Conservation (phyloP, 768 basidiomycete genomes). For the Lentinula detonsa region DNA sequence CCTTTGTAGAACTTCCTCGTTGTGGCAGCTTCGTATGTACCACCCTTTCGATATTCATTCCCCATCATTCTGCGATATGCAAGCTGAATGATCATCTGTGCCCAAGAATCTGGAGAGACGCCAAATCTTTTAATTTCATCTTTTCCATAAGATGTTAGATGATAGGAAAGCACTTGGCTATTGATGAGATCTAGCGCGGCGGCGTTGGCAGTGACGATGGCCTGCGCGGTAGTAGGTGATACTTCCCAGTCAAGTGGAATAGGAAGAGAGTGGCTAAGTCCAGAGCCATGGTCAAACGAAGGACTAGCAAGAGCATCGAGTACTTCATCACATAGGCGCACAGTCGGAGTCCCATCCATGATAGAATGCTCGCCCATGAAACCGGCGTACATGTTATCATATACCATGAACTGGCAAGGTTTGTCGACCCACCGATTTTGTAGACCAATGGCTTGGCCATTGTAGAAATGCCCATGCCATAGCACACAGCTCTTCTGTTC, state of each 20-base stretch:
- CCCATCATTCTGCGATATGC: slow-evolving; percentile 73
- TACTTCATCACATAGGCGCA: slow-evolving; percentile 65
- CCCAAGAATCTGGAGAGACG: slow-evolving; percentile 93
- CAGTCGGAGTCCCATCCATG: slow-evolving; percentile 87
- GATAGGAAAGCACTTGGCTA: slow-evolving; percentile 57
- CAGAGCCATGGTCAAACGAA: slow-evolving; percentile 56
- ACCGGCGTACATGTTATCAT: slow-evolving; percentile 75
- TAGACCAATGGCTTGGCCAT: slow-evolving; percentile 47
- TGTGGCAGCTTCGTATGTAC: slow-evolving; percentile 91
- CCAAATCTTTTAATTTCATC: slow-evolving; percentile 79
- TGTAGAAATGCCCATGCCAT: slow-evolving; percentile 74
- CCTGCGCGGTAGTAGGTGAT: slow-evolving; percentile 34
- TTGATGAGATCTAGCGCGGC: slow-evolving; percentile 54
- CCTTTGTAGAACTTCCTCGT: slow-evolving; percentile 88
- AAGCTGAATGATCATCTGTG: slow-evolving; percentile 87
- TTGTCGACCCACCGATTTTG: slow-evolving; percentile 87
- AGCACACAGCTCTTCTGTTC: slow-evolving; percentile 62
- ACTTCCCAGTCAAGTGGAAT: slow-evolving; percentile 61
- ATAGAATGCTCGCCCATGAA: slow-evolving; percentile 91
- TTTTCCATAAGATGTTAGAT: slow-evolving; percentile 77
- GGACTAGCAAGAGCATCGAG: slow-evolving; percentile 53
- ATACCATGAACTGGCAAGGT: slow-evolving; percentile 81
- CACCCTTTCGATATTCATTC: slow-evolving; percentile 52
- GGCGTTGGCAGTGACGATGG: slow-evolving; percentile 51
- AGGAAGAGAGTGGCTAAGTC: slow-evolving; percentile 26